Percentiles rank a stretch among this genome's conserved stretches.
Conservation (phyloP, 176 grass and related monocot genomes). For the Bolboschoenus planiculmis region DNA sequence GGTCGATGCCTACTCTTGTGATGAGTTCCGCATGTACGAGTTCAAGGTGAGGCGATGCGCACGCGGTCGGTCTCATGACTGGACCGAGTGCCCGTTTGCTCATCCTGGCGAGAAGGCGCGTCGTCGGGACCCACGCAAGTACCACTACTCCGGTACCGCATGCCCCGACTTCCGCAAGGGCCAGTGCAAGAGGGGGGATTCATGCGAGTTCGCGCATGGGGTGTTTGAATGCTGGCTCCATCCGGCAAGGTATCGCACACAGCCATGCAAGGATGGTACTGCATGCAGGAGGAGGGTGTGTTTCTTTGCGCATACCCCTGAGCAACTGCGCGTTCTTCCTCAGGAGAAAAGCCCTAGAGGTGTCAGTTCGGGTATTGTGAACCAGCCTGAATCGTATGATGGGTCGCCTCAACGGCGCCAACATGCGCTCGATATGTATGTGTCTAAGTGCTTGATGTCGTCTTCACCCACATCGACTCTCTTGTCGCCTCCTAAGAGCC, state of each 20-base stretch:
- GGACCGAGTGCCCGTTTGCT: constrained; percentile 97
- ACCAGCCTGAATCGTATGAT: constrained; percentile 55
- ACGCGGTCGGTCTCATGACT: constrained; percentile 73
- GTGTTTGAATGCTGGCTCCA: constrained; percentile 99
- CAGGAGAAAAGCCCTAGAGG: constrained; percentile 48
- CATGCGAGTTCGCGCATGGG: constrained; percentile 88
- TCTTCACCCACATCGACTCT: constrained; percentile 75
- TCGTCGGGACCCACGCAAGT: constrained; percentile 77
- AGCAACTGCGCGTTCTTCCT: constrained; percentile 71
- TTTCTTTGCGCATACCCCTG: constrained; percentile 88
- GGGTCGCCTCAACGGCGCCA: constrained; percentile 60
- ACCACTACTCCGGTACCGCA: constrained; percentile 81
- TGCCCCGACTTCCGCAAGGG: constrained; percentile 98
- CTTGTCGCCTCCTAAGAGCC: constrained; percentile 54
- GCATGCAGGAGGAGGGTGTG: constrained; percentile 80
- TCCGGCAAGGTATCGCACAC: constrained; percentile 81
- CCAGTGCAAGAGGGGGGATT: constrained; percentile 74
- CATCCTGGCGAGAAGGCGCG: constrained; percentile 94
- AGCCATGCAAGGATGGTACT: constrained; percentile 94
- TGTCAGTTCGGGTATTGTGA: neutral
- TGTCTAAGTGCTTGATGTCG: constrained; percentile 37
- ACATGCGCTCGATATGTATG: constrained; percentile 53
- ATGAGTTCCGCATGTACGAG: constrained; percentile 99
- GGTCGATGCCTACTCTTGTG: constrained; percentile 52
- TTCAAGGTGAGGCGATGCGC: constrained; percentile 90